Evolutionary conservation across 78 protist genomes (phyloP), one percentile per base, ranked within the genome.

Genomic region (Cyanophora paradoxa): DNA sequence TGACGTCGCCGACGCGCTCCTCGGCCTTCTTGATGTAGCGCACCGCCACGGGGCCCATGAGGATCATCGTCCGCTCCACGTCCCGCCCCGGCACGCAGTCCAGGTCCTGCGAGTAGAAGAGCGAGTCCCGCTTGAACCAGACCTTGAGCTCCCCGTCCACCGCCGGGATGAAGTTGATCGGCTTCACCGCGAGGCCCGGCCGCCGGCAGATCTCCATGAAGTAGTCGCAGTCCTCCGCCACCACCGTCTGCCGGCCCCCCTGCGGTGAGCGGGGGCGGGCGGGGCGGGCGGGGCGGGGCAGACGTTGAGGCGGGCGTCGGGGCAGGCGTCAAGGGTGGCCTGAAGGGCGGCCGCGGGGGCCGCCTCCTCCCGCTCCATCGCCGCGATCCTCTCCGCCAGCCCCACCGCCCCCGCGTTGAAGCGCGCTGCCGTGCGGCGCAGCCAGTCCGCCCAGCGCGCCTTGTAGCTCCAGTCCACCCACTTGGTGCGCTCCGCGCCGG

Each of bases 31-130:
- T 39, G 30, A 34, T 1, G 4, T 2, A 39, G 36, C 30, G 14
- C 6, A 76, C 85, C 2, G 89, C 76, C 4, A 85, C 74, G 59
- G 89, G 89, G 24, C 89, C 89, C 11, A 76, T 85, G 26, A 85
- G 76, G 56, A 85, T 70, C 39, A 34, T 39, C 36, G 79, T 85
- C 10, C 85, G 76, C 41, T 31, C 67, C 6, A 58, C 56, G 46
- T 85, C 89, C 56, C 26, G 48, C 5, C 28, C 89, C 7, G 26
- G 41, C 14, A 85, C 85, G 26, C 68, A 54, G 33, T 70, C 65
- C 13, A 79, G 62, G 64, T 66, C 56, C 54, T 84, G 84, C 10
- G 81, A 62, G n/a, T 65, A 22, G 82, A 81, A 84, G 54, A 84
- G 77, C 1, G 76, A 61, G 69, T 84, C 88, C 74, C 79, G 75